These are phyloP conservation scores for Yamadazyma oceani DNA, from an alignment of 1,139 yeast species.

Conservation along the genomic window DNA sequence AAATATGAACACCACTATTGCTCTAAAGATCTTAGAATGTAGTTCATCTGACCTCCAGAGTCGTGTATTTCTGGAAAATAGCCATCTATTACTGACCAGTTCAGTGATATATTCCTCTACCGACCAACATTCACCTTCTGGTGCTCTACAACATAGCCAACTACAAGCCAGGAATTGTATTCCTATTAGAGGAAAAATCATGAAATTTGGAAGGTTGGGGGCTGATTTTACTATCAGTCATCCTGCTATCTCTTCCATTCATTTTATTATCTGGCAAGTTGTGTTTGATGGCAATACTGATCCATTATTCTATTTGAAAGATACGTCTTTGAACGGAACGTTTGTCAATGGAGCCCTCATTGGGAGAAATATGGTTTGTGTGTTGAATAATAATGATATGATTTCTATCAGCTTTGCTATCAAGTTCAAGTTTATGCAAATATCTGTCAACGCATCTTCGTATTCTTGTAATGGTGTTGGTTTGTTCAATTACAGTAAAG, in stretches of 20 bases:
- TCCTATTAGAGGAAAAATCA: not conserved
- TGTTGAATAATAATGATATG: conserved; percentile 46
- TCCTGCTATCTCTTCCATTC: conserved; percentile 36
- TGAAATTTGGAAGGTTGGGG: conserved; percentile 18
- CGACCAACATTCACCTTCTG: too few relatives aligned
- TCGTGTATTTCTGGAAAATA: not conserved
- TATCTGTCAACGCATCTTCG: conserved; percentile 1
- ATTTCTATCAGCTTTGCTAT: conserved; percentile 38
- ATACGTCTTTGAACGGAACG: conserved; percentile 56
- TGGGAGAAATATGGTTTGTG: conserved; percentile 28
- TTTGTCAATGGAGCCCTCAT: conserved; percentile 39
- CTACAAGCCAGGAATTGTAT: not conserved
- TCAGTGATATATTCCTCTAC: too few relatives aligned
- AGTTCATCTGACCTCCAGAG: not conserved
- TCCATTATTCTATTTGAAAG: conserved; percentile 55
- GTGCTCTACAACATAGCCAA: too few relatives aligned
- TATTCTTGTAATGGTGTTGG: not conserved
- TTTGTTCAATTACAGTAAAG: conserved; percentile 11
- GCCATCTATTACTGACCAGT: too few relatives aligned
- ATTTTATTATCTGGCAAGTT: conserved; percentile 49
- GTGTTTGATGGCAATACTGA: conserved; percentile 49
- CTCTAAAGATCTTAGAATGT: not conserved
- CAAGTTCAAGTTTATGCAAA: conserved; percentile 16
- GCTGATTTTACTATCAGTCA: conserved; percentile 6
- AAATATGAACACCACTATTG: too few relatives aligned